Base-by-base conservation (phyloP, 169 alveolate genomes). In the Eimeria tenella region DNA sequence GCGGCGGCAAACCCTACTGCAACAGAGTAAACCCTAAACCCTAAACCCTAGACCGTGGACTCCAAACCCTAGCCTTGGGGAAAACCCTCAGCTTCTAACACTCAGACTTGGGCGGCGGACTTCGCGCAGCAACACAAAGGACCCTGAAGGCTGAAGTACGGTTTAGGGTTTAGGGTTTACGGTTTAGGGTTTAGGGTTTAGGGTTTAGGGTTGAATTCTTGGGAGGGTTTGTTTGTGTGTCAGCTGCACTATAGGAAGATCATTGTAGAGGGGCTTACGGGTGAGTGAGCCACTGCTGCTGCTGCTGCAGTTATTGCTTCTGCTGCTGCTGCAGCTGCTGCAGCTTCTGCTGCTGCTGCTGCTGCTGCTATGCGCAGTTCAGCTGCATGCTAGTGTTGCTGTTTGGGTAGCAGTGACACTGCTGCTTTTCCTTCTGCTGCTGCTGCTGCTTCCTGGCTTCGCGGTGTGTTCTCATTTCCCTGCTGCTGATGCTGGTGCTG, bases 381-480 rank as follows among this genome's bases (percentile, higher is more conserved):
- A 21, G 10, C 31, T 7, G 49, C n/a, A n/a, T n/a, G n/a, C n/a
- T n/a, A n/a, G n/a, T n/a, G n/a, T n/a, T n/a, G n/a, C n/a, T n/a
- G n/a, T n/a, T n/a, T n/a, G n/a, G n/a, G n/a, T n/a, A n/a, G n/a
- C n/a, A n/a, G n/a, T n/a, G n/a, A n/a, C n/a, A 21, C 23, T 9
- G 77, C 19, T 68, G 49, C 19, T 68, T 8, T 19, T 11, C 31
- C 23, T 50, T 23, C 86, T 50, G 86, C 86, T 5, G 11, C 58
- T 42, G 86, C 58, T 75, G 86, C 86, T 75, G 60, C 21, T 42
- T 50, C 21, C 58, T 63, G 90, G 23, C 31, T 23, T 62, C n/a
- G 93, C 63, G 89, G 95, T 55, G 87, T 98, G 86, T 71, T 15
- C 21, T 19, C 15, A 23, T 71, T n/a, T n/a, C n/a, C n/a, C n/a